phyloP scores from a whole-genome alignment of 495 filamentous ascomycete species.

The Clavariopsis aquatica region DNA sequence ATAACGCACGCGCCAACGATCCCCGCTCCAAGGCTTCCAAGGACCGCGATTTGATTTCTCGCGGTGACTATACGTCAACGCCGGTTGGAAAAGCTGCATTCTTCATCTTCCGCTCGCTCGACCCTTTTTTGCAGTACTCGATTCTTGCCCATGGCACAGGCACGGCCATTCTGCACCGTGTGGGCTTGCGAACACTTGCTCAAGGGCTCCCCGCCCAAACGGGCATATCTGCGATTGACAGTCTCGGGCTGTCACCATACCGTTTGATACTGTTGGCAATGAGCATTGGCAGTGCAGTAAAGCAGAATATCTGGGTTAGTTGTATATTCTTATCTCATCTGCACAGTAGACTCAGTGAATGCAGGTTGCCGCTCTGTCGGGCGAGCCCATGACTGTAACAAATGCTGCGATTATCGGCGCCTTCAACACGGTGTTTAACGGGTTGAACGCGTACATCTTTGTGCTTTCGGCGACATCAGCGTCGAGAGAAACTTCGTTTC shows the following conservation, averaged over 20 bases:
- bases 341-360: neutral
- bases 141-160: slow-evolving; percentile 49
- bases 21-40: slow-evolving; percentile 28
- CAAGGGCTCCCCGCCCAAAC: slow-evolving; percentile 41
- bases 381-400: slow-evolving; percentile 26
- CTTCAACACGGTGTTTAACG: slow-evolving; percentile 39
- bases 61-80: slow-evolving; percentile 45
- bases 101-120: slow-evolving; percentile 57
- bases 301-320: slow-evolving; percentile 36
- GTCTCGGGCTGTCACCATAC: slow-evolving; percentile 47
- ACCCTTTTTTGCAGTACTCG: slow-evolving; percentile 59
- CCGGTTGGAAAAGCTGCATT: slow-evolving; percentile 56
- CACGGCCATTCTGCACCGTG: slow-evolving; percentile 37
- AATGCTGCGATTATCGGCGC: slow-evolving; percentile 24
- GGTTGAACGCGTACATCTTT: slow-evolving; percentile 50
- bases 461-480: slow-evolving; percentile 48
- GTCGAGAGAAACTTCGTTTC: slow-evolving; percentile 32
- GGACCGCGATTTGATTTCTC: slow-evolving; percentile 39
- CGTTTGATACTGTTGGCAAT: slow-evolving; percentile 52
- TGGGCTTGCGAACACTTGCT: slow-evolving; percentile 43
- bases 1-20: slow-evolving; percentile 13
- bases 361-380: slow-evolving; percentile 12
- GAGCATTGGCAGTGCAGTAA: slow-evolving; percentile 43
- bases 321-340: neutral
- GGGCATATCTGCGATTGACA: slow-evolving; percentile 42